phyloP scores from a whole-genome alignment of 2,329 filamentous ascomycete genomes.

The Botryosphaeria agaves region DNA sequence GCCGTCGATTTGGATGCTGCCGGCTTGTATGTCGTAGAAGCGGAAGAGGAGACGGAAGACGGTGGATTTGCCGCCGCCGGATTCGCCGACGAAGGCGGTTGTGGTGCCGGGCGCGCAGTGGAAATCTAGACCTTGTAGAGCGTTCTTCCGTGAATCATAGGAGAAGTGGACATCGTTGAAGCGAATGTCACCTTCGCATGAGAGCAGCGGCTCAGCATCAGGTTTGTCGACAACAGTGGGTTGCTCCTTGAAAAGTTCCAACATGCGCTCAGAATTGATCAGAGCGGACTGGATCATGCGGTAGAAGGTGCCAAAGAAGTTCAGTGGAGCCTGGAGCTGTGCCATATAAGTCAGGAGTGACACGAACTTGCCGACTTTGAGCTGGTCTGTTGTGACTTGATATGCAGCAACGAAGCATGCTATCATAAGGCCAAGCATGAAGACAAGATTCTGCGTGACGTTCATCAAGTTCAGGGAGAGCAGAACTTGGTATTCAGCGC shows the following conservation, averaged over 20 bases:
- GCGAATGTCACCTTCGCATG: slow-evolving; percentile 64
- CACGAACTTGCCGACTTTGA: slow-evolving; percentile 50
- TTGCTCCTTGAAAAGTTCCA: slow-evolving; percentile 92
- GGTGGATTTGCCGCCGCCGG: slow-evolving; percentile 91
- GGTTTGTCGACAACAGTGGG: slow-evolving; percentile 75
- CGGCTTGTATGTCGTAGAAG: slow-evolving; percentile 76
- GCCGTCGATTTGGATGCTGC: slow-evolving; percentile 71
- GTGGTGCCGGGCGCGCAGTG: slow-evolving; percentile 79
- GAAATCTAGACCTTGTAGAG: slow-evolving; percentile 69
- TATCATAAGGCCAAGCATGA: slow-evolving; percentile 46
- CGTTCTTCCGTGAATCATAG: slow-evolving; percentile 75
- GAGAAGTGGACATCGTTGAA: slow-evolving; percentile 85
- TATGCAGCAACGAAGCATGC: slow-evolving; percentile 53
- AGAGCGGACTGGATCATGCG: slow-evolving; percentile 89
- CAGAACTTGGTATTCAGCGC: slow-evolving; percentile 37
- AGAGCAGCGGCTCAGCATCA: slow-evolving; percentile 41
- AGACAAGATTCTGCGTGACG: slow-evolving; percentile 45
- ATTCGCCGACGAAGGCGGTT: slow-evolving; percentile 90
- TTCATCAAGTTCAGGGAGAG: slow-evolving; percentile 42
- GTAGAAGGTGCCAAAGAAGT: slow-evolving; percentile 84
- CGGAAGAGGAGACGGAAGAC: slow-evolving; percentile 91
- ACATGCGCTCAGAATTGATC: slow-evolving; percentile 89
- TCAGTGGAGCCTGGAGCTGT: slow-evolving; percentile 52
- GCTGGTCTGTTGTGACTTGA: slow-evolving; percentile 44
- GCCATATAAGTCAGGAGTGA: slow-evolving; percentile 59